phyloP scores from a whole-genome alignment of 2,329 filamentous ascomycete species.

The Trichoderma koningii region DNA sequence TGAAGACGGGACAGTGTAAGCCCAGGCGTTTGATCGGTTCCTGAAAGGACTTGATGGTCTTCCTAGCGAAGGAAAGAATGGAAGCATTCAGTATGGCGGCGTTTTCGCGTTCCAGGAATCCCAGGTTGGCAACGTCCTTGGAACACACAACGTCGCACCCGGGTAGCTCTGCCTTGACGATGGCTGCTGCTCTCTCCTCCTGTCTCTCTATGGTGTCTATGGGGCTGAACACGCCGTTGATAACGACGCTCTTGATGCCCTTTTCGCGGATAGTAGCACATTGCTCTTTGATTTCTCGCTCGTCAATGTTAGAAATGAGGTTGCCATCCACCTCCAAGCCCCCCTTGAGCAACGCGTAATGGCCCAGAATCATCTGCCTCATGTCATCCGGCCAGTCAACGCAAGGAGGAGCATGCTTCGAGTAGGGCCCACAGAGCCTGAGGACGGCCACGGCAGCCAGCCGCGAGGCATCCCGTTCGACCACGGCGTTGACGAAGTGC shows the following conservation, averaged over 20 bases:
- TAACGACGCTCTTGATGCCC: conserved; percentile 51
- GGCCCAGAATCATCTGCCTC: conserved; percentile 49
- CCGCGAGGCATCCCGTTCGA: conserved; percentile 53
- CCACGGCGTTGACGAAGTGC: conserved; percentile 61
- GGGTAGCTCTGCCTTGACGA: conserved; percentile 46
- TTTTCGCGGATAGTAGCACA: conserved; percentile 44
- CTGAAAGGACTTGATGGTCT: conserved; percentile 59
- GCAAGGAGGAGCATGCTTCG: conserved; percentile 52
- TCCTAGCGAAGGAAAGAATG: conserved; percentile 58
- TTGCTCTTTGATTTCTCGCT: conserved; percentile 44
- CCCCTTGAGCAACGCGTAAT: conserved; percentile 50
- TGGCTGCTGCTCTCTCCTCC: conserved; percentile 50
- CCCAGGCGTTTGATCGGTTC: conserved; percentile 53
- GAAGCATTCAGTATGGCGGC: conserved; percentile 65
- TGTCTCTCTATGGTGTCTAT: conserved; percentile 53
- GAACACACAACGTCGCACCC: conserved; percentile 52
- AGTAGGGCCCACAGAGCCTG: conserved; percentile 56
- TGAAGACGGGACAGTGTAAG: conserved; percentile 57
- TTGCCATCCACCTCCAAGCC: conserved; percentile 56
- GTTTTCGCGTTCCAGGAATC: conserved; percentile 64
- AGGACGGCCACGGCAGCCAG: conserved; percentile 56
- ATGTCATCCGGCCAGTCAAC: conserved; percentile 57
- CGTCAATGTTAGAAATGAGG: conserved; percentile 50
- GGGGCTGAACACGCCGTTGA: conserved; percentile 55
- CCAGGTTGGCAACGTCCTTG: conserved; percentile 55